phyloP scores from a whole-genome alignment of 805 yeast genomes.

The Suhomyces kilbournensis region DNA sequence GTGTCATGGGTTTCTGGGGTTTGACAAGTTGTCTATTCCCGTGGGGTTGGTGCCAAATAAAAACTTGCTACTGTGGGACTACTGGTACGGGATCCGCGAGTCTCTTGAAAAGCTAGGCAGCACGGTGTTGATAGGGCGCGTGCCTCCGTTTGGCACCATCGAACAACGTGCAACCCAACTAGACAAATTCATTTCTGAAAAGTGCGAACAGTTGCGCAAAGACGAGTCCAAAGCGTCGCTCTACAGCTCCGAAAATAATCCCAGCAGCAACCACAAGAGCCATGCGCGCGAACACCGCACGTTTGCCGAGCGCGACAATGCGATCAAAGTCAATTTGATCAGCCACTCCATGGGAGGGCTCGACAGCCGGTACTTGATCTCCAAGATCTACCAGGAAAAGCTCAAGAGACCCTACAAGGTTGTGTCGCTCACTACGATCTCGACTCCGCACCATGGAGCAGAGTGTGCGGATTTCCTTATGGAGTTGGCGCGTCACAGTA shows the following conservation, averaged over 20 bases:
- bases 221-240: constrained; percentile 1
- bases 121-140: constrained; percentile 67
- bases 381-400: constrained; percentile 44
- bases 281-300: constrained; percentile 5
- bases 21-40: constrained; percentile 45
- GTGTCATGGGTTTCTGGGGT: constrained; percentile 88
- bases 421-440: constrained; percentile 73
- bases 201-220: constrained; percentile 20
- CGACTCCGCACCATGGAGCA: constrained; percentile 89
- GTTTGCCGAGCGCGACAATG: constrained; percentile 15
- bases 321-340: constrained; percentile 62
- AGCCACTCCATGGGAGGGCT: constrained; percentile 96
- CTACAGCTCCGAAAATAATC: constrained; percentile 13
- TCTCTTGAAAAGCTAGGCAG: constrained; percentile 62
- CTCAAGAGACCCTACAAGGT: constrained; percentile 44
- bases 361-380: constrained; percentile 74
- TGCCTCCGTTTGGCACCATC: constrained; percentile 79
- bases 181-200: constrained; percentile 45
- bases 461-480: constrained; percentile 73
- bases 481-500: constrained; percentile 23
- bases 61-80: constrained; percentile 46
- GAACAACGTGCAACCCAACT: constrained; percentile 62
- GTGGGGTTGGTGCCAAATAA: constrained; percentile 11
- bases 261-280: not conserved
- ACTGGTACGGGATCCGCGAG: constrained; percentile 79